Percentiles rank a stretch among this genome's conserved stretches.
These are phyloP conservation scores for Starmerella etchellsii DNA, from an alignment of 805 yeast species.

Conservation along the genomic window DNA sequence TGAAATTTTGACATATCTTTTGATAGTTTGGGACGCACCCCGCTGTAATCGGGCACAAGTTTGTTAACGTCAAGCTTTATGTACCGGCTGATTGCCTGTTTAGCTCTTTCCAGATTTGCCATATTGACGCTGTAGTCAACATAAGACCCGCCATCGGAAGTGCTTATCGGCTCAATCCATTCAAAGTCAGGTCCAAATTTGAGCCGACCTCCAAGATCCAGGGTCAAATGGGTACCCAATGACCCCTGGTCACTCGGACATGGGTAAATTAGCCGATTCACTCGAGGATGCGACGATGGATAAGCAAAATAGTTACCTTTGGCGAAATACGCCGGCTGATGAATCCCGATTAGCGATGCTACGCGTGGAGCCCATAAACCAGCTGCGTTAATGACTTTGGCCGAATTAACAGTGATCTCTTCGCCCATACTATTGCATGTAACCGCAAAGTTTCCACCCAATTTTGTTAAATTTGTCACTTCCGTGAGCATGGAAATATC, in stretches of 20 bases:
- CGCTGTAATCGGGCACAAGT: constrained; percentile 57
- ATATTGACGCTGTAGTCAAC: constrained; percentile 24
- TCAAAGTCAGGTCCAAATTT: constrained; percentile 84
- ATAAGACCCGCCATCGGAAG: constrained; percentile 12
- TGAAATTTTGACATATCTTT: constrained; percentile 39
- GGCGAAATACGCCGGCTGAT: constrained; percentile 51
- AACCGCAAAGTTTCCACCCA: constrained; percentile 13
- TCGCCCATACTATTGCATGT: constrained; percentile 20
- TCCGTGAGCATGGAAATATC: constrained; percentile 51
- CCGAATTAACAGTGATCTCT: constrained; percentile 29
- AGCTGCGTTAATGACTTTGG: constrained; percentile 59
- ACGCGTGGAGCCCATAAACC: constrained; percentile 66
- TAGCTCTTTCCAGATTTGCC: constrained; percentile 42
- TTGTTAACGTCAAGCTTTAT: constrained; percentile 43
- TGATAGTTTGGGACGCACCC: constrained; percentile 68
- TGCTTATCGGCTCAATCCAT: constrained; percentile 39
- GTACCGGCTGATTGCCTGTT: constrained; percentile 43
- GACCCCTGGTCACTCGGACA: constrained; percentile 64
- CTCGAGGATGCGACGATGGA: constrained; percentile 36
- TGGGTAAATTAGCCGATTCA: constrained; percentile 57
- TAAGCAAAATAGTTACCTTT: constrained; percentile 73
- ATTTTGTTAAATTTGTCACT: constrained; percentile 33
- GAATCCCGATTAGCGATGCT: constrained; percentile 53
- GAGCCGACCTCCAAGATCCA: constrained; percentile 67
- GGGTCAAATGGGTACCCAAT: constrained; percentile 75